Percentiles rank a stretch among this genome's conserved stretches.
phyloP scores from a whole-genome alignment of 1,284 basidiomycete genomes.

The Austropuccinia psidii region DNA sequence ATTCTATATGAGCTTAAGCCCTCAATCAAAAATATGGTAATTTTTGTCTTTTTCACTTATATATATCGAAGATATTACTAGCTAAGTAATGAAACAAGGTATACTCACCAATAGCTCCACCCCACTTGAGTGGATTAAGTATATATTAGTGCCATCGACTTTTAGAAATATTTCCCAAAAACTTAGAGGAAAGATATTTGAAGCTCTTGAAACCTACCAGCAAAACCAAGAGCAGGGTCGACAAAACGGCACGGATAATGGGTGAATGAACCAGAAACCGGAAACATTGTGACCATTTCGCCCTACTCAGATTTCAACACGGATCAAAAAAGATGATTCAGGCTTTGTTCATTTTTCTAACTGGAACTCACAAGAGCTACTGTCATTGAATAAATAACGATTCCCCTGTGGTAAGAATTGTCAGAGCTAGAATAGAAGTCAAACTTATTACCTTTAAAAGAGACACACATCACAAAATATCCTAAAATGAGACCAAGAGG shows the following conservation, averaged over 20 bases:
- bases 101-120: slow-evolving; percentile 11
- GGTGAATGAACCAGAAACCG: slow-evolving; percentile 36
- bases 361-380: slow-evolving; percentile 36
- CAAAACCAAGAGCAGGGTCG: slow-evolving; percentile 30
- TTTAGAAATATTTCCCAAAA: neutral
- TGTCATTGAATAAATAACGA: slow-evolving; percentile 34
- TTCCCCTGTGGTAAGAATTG: slow-evolving; percentile 16
- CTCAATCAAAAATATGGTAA: neutral
- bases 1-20: neutral
- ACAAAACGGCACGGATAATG: slow-evolving; percentile 24
- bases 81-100: neutral
- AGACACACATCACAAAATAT: slow-evolving; percentile 45
- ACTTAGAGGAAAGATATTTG: neutral
- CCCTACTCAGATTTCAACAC: slow-evolving; percentile 14
- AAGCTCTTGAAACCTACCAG: neutral
- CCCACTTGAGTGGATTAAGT: neutral
- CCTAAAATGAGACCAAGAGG: slow-evolving; percentile 50
- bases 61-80: neutral
- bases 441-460: neutral
- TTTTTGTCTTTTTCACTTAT: neutral
- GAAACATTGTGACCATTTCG: slow-evolving; percentile 38
- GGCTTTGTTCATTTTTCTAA: neutral
- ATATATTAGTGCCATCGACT: neutral
- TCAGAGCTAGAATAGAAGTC: neutral
- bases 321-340: neutral